Evolutionary conservation across 1,284 basidiomycete genomes (phyloP).

Genomic region (Ceratobasidium sp.): DNA sequence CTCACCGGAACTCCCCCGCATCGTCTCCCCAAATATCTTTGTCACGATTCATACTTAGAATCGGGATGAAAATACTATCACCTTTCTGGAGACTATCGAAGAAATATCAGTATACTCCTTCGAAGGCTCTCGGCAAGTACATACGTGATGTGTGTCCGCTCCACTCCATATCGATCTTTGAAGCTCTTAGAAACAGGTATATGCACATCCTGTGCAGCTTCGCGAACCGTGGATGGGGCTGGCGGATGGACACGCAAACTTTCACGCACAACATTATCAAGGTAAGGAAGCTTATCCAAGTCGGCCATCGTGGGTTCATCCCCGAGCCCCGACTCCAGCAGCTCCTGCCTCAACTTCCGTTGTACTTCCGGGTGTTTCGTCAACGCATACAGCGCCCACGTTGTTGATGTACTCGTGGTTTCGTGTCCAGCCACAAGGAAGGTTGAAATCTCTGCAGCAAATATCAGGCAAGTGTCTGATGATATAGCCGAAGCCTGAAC

Average conservation of each 20-base stretch:
- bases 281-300: slow-evolving; percentile 45
- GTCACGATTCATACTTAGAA: slow-evolving; percentile 34
- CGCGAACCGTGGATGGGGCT: slow-evolving; percentile 11
- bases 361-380: slow-evolving; percentile 58
- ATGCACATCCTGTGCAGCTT: slow-evolving; percentile 36
- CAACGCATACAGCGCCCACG: slow-evolving; percentile 62
- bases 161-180: slow-evolving; percentile 45
- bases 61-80: slow-evolving; percentile 37
- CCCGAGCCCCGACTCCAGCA: slow-evolving; percentile 49
- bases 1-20: slow-evolving; percentile 45
- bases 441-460: slow-evolving; percentile 40
- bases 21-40: slow-evolving; percentile 46
- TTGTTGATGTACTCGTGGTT: slow-evolving; percentile 57
- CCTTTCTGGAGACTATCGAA: slow-evolving; percentile 29
- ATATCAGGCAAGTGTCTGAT: not conserved
- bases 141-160: slow-evolving; percentile 36
- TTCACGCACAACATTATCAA: slow-evolving; percentile 46
- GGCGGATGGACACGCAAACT: slow-evolving; percentile 34
- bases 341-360: slow-evolving; percentile 58
- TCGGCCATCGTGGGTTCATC: slow-evolving; percentile 47
- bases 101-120: not conserved
- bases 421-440: slow-evolving; percentile 53
- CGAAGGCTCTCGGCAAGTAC: not conserved
- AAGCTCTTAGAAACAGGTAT: slow-evolving; percentile 43
- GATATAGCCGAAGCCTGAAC: slow-evolving; percentile 15